Evolutionary conservation across 352 stramenopile species (phyloP).

Genomic region (Globisporangium spinosum): DNA sequence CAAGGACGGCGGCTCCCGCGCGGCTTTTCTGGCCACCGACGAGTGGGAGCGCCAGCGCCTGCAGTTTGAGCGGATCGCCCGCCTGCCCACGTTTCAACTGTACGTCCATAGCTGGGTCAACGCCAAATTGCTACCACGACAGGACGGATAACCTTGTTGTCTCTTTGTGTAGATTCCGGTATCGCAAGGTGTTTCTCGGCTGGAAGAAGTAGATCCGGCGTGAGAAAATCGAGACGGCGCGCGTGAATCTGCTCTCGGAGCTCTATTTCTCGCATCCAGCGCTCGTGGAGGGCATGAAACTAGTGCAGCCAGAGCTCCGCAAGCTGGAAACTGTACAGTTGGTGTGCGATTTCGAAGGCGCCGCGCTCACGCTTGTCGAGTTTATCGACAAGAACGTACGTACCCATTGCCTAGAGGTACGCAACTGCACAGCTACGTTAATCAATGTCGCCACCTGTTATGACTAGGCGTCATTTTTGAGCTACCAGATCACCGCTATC

Average conservation of each 20-base stretch:
- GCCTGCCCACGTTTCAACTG: slow-evolving; percentile 48
- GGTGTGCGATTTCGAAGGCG: slow-evolving; percentile 46
- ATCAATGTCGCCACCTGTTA: background rate
- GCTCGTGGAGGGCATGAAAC: slow-evolving; percentile 32
- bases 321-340: slow-evolving; percentile 32
- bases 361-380: slow-evolving; percentile 25
- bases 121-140: background rate
- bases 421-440: background rate
- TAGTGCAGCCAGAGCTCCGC: slow-evolving; percentile 28
- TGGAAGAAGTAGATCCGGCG: slow-evolving; percentile 55
- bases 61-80: slow-evolving; percentile 36
- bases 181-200: slow-evolving; percentile 54
- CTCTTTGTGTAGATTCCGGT: slow-evolving; percentile 42
- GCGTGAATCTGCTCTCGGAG: slow-evolving; percentile 34
- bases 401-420: too few species aligned
- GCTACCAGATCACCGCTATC: slow-evolving; percentile 20
- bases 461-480: slow-evolving; percentile 17
- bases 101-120: slow-evolving; percentile 12
- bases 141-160: background rate
- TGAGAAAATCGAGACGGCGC: slow-evolving; percentile 39
- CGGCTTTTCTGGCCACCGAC: slow-evolving; percentile 34
- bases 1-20: slow-evolving; percentile 41
- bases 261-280: slow-evolving; percentile 51
- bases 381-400: slow-evolving; percentile 39
- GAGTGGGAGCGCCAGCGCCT: slow-evolving; percentile 57